Evolutionary conservation across 2,329 filamentous ascomycete genomes (phyloP).

Genomic region (Xylariaceae sp.): DNA sequence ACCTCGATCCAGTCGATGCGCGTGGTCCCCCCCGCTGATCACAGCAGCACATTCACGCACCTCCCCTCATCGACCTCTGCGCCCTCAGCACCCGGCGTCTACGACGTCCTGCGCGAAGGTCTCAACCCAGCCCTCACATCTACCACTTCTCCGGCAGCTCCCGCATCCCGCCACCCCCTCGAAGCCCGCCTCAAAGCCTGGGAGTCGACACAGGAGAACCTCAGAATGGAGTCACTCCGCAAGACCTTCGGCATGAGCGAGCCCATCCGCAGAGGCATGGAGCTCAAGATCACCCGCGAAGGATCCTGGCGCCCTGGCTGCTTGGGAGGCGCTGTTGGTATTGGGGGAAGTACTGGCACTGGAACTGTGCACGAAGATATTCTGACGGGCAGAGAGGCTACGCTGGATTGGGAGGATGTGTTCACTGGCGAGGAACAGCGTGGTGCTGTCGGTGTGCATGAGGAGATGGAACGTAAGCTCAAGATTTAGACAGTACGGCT

Average conservation of each 20-base stretch:
- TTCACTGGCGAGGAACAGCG: conserved; percentile 76
- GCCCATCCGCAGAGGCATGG: conserved; percentile 90
- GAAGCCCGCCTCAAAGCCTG: conserved; percentile 86
- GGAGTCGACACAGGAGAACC: conserved; percentile 80
- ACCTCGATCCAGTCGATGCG: conserved; percentile 69
- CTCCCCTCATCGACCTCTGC: conserved; percentile 61
- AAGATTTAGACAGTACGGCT: conserved; percentile 59
- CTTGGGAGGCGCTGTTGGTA: conserved; percentile 60
- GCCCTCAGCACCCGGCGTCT: conserved; percentile 87
- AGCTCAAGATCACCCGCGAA: conserved; percentile 80
- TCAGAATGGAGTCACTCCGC: conserved; percentile 86
- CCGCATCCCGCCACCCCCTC: conserved; percentile 80
- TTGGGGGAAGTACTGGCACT: conserved; percentile 56
- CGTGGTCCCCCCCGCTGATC: conserved; percentile 70
- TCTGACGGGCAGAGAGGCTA: conserved; percentile 72
- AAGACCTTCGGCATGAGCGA: conserved; percentile 89
- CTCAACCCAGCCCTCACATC: conserved; percentile 59
- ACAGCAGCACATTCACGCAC: conserved; percentile 67
- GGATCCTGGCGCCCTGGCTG: conserved; percentile 77
- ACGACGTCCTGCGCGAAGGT: conserved; percentile 88
- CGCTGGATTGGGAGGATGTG: conserved; percentile 90
- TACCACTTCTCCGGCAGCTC: conserved; percentile 20
- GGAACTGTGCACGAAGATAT: conserved; percentile 86
- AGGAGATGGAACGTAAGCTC: conserved; percentile 91
- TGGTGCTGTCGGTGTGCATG: conserved; percentile 71